These are phyloP conservation scores for Cardiospermum halicacabum DNA, from an alignment of 345 rosid species.

Conservation along the genomic window DNA sequence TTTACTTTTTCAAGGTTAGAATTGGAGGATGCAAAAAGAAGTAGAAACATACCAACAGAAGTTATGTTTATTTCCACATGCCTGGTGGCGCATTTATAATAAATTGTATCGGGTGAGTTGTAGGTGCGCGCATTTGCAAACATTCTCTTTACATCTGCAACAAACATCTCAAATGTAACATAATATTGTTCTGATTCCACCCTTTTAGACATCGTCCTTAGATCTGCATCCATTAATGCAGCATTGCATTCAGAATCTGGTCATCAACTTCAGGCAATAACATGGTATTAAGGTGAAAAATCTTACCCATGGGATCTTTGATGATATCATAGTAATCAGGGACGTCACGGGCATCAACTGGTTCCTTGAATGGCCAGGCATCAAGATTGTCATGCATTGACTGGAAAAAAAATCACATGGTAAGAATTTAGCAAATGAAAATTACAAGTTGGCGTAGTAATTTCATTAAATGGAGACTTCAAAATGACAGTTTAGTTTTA, in stretches of 20 bases:
- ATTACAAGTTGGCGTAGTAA: neutral
- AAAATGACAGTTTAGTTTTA: too few relatives aligned
- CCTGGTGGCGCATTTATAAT: constrained; percentile 87
- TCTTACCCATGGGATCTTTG: constrained; percentile 96
- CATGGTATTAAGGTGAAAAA: neutral
- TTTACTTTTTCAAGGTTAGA: neutral
- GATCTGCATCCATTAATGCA: constrained; percentile 41
- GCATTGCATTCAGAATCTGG: neutral
- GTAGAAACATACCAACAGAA: neutral
- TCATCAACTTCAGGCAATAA: neutral
- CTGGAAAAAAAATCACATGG: constrained; percentile 32
- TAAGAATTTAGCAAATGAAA: constrained; percentile 12
- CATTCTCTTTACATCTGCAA: constrained; percentile 94
- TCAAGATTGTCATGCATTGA: constrained; percentile 91
- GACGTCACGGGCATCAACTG: constrained; percentile 90
- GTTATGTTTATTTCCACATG: constrained; percentile 21
- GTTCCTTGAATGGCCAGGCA: constrained; percentile 99
- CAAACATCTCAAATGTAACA: constrained; percentile 91
- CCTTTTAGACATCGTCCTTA: constrained; percentile 85
- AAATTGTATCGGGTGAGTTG: constrained; percentile 91
- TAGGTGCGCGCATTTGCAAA: constrained; percentile 82
- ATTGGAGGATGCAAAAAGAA: neutral
- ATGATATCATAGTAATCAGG: constrained; percentile 98
- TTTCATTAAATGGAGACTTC: too few relatives aligned
- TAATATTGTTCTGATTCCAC: constrained; percentile 96